Evolutionary conservation across 148 eudicot genomes (phyloP), one percentile per base, ranked within the genome.

Genomic region (Dianthus caryophyllus): DNA sequence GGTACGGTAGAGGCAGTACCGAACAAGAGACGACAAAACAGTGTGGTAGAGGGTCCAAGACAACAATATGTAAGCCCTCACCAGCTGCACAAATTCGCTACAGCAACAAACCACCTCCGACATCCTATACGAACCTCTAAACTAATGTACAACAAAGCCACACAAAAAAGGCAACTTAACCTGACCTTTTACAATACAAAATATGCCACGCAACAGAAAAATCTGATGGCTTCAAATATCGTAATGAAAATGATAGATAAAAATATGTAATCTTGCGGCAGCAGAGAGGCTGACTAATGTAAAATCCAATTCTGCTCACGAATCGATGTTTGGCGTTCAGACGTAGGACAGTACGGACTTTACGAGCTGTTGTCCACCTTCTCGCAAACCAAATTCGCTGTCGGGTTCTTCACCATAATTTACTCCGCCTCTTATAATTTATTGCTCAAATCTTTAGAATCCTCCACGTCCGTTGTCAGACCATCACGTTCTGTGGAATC

Each of bases 391-490:
- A 54, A 15, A 54, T 24, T 22, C 17, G 69, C 26, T 20, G 15
- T 57, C 27, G 53, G 64, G 27, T n/a, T 68, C n/a, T 1, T 58
- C 30, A 30, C 20, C 59, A 38, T 29, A 39, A 51, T 16, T 57
- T 61, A 70, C 27, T 71, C 9, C 29, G 63, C 24, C 17, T 64
- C 39, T 57, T 48, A 14, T 14, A 16, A 39, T 41, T 55, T 60
- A 12, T 8, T 25, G 11, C n/a, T 17, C 15, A 26, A 15, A 64
- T 72, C 62, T 29, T 54, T 53, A 44, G 64, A 9, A 44, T 30
- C 31, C 36, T 69, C 56, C 24, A 41, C 30, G 51, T 31, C 17
- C 7, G 16, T 56, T 55, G 57, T 33, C 43, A 31, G 25, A 53
- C 17, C 39, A 8, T 54, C 39, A 5, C 25, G 14, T 30, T 57